Conservation (phyloP, 306 rosid species). For the Citrullus colocynthis region DNA sequence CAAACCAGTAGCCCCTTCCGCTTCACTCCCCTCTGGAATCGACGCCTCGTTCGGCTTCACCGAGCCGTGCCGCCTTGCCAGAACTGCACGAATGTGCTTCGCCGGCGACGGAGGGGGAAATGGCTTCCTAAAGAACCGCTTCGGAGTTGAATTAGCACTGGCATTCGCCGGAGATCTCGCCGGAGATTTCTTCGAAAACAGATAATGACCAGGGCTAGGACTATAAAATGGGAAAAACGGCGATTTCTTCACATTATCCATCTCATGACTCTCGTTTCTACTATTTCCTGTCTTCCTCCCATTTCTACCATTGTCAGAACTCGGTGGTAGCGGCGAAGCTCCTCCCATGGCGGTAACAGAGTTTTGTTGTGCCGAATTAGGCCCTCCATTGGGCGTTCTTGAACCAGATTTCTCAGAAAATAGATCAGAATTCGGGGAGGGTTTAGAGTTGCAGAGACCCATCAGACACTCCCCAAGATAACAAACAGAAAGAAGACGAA, state of each 20-base stretch:
- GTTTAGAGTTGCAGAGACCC: slow-evolving; percentile 87
- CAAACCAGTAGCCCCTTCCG: slow-evolving; percentile 31
- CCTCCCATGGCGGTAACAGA: slow-evolving; percentile 6
- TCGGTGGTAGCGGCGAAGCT: slow-evolving; percentile 11
- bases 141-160: slow-evolving; percentile 43
- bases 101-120: slow-evolving; percentile 95
- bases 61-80: slow-evolving; percentile 68
- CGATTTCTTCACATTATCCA: slow-evolving; percentile 48
- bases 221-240: slow-evolving; percentile 67
- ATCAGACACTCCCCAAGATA: slow-evolving; percentile 15
- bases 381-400: neutral
- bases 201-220: slow-evolving; percentile 71
- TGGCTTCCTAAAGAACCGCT: slow-evolving; percentile 49
- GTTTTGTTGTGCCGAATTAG: neutral
- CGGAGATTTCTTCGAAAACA: slow-evolving; percentile 78
- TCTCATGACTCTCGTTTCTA: slow-evolving; percentile 1
- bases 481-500: slow-evolving; percentile 9
- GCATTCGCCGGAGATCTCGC: slow-evolving; percentile 63
- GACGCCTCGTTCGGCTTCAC: slow-evolving; percentile 69
- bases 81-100: slow-evolving; percentile 61
- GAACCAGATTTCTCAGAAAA: slow-evolving; percentile 23
- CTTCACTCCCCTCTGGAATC: slow-evolving; percentile 58
- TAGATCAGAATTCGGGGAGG: slow-evolving; percentile 21
- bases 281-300: neutral
- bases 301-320: slow-evolving; percentile 23